Conservation (phyloP, 1,139 yeast species). For the Taphrina pruni region DNA sequence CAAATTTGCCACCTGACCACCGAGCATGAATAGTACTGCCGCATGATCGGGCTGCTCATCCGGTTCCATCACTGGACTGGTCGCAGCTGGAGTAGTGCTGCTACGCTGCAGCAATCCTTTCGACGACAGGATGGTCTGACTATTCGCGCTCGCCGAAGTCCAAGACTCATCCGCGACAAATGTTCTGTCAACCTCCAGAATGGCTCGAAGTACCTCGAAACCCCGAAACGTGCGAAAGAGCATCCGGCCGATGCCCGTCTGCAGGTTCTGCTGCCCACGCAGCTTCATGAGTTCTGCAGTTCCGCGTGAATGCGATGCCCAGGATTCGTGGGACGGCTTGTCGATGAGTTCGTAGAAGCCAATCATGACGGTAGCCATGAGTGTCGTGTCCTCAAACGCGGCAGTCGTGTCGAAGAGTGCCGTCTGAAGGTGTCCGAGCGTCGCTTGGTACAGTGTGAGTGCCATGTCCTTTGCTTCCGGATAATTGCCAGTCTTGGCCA, state of each 20-base stretch:
- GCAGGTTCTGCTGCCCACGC: constrained; percentile 14
- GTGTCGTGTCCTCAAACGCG: constrained; percentile 29
- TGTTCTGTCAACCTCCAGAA: constrained; percentile 22
- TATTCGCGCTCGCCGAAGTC: constrained; percentile 13
- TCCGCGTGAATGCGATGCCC: constrained; percentile 35
- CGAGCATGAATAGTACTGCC: constrained; percentile 34
- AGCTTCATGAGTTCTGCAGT: constrained; percentile 30
- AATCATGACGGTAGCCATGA: constrained; percentile 38
- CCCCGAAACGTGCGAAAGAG: constrained; percentile 30
- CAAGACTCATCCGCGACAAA: constrained; percentile 33
- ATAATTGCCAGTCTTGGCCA: constrained; percentile 27
- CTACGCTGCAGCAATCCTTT: constrained; percentile 4
- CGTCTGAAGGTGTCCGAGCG: constrained; percentile 24
- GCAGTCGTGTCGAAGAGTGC: constrained; percentile 23
- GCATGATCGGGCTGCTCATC: constrained; percentile 16
- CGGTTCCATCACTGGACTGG: background rate
- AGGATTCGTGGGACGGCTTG: constrained; percentile 27
- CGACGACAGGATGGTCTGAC: constrained; percentile 4
- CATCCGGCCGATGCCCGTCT: constrained; percentile 28
- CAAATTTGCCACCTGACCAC: constrained; percentile 22
- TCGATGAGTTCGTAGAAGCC: constrained; percentile 38
- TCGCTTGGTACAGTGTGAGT: constrained; percentile 20
- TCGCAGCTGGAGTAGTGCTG: background rate
- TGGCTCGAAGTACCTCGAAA: constrained; percentile 30
- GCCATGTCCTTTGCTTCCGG: constrained; percentile 26